A percentile compares a stretch with the other conserved stretches of the same genome.
Conservation (phyloP, 192 early-diverging fungal species). For the Entomortierella chlamydospora region DNA sequence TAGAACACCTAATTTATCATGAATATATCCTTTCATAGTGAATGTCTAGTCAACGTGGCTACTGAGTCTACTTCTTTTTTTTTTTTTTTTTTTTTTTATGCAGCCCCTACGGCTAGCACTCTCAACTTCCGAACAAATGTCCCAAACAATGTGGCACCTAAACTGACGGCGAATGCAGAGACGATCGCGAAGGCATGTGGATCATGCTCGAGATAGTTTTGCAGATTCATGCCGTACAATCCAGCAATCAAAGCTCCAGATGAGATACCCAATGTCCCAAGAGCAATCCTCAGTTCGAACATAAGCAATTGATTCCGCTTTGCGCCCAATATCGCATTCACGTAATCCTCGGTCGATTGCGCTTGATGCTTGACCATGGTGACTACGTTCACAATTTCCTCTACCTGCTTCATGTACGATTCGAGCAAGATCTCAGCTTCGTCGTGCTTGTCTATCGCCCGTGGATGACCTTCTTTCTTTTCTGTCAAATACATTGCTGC, state of each 20-base stretch:
- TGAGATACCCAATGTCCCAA: slow-evolving; percentile 80
- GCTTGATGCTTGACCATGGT: slow-evolving; percentile 73
- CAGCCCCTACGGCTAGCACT: slow-evolving; percentile 20
- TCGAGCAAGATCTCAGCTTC: slow-evolving; percentile 92
- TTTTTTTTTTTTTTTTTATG: slow-evolving; percentile 6
- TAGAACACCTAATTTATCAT: too few relatives aligned
- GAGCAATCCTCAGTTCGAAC: slow-evolving; percentile 82
- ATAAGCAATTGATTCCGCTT: slow-evolving; percentile 86
- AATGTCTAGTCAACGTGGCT: too few relatives aligned
- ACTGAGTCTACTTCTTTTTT: too few relatives aligned
- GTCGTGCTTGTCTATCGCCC: slow-evolving; percentile 75
- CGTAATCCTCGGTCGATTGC: slow-evolving; percentile 83
- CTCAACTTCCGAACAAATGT: slow-evolving; percentile 26
- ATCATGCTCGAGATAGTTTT: slow-evolving; percentile 73
- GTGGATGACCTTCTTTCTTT: slow-evolving; percentile 68
- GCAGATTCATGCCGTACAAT: slow-evolving; percentile 91
- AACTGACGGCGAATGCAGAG: not conserved
- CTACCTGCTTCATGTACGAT: slow-evolving; percentile 85
- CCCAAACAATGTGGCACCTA: slow-evolving; percentile 20
- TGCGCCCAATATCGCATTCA: slow-evolving; percentile 82
- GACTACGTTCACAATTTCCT: slow-evolving; percentile 82
- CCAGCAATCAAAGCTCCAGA: slow-evolving; percentile 77
- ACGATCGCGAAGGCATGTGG: slow-evolving; percentile 76
- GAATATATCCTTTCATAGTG: too few relatives aligned
- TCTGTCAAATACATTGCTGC: slow-evolving; percentile 89